Conservation (phyloP, 140 eudicot genomes). For the Senecio squalidus region DNA sequence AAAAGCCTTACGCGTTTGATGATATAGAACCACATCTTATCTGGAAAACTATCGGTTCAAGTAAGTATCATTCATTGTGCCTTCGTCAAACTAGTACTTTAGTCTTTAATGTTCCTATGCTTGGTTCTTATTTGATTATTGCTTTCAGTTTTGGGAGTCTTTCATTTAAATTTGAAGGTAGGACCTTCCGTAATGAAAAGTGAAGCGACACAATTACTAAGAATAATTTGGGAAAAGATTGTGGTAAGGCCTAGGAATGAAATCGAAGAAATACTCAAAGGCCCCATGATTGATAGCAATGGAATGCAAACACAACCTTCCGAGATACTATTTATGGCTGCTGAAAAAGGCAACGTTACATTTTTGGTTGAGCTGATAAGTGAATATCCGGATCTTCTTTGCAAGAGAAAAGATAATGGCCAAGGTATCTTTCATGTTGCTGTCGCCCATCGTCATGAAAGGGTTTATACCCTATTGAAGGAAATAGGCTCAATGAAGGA, state of each 20-base stretch:
- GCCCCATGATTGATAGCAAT: not conserved
- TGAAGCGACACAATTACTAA: not conserved
- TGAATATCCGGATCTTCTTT: slow-evolving; percentile 22
- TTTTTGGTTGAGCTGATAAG: not conserved
- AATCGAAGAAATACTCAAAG: not conserved
- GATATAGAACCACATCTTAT: not conserved
- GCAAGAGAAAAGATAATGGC: not conserved
- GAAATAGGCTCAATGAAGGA: slow-evolving; percentile 12
- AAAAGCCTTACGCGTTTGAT: not conserved
- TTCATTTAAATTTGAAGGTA: not conserved
- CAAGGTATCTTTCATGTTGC: slow-evolving; percentile 19
- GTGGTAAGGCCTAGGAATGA: not conserved
- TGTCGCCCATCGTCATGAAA: slow-evolving; percentile 15
- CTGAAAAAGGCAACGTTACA: not conserved
- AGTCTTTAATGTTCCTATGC: too few species aligned
- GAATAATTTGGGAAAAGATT: not conserved
- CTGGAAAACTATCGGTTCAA: not conserved
- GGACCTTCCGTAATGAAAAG: too few species aligned
- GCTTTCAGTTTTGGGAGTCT: not conserved
- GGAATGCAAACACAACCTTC: not conserved
- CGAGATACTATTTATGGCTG: slow-evolving; percentile 1
- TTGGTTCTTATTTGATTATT: not conserved
- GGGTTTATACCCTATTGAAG: slow-evolving; percentile 8
- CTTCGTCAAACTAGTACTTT: too few species aligned
- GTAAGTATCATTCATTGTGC: not conserved